Evolutionary conservation across 129 eudicot genomes (phyloP).

Genomic region (Deinandra increscens): DNA sequence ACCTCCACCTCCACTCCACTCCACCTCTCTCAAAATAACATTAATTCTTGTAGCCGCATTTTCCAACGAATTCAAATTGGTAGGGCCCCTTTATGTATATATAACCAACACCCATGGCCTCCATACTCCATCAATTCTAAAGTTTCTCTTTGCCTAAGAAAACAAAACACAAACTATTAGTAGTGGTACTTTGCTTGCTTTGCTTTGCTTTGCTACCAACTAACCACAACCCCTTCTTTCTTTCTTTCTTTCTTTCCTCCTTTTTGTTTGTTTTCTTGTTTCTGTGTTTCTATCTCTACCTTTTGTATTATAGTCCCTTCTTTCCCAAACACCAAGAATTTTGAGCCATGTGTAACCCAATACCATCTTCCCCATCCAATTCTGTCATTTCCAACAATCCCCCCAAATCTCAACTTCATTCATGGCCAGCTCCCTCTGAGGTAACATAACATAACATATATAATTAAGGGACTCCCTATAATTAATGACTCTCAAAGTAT

Average conservation of each 20-base stretch:
- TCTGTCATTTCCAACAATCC: constrained; percentile 35
- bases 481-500: too few relatives aligned
- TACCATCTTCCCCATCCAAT: constrained; percentile 36
- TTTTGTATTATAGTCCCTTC: constrained; percentile 28
- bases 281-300: constrained; percentile 14
- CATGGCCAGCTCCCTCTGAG: constrained; percentile 39
- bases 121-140: constrained; percentile 15
- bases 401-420: constrained; percentile 34
- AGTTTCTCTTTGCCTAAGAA: constrained; percentile 26
- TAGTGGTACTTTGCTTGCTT: constrained; percentile 15
- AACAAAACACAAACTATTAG: constrained; percentile 37
- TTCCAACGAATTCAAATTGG: constrained; percentile 20
- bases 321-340: constrained; percentile 37
- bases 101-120: constrained; percentile 33
- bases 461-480: too few relatives aligned
- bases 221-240: constrained; percentile 27
- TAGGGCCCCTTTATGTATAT: constrained; percentile 33
- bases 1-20: neutral
- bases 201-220: constrained; percentile 33
- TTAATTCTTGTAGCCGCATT: constrained; percentile 22
- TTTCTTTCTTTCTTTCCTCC: constrained; percentile 13
- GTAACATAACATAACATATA: too few relatives aligned
- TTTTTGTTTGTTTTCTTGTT: constrained; percentile 29
- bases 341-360: constrained; percentile 40
- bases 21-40: neutral